These are phyloP conservation scores for Beta macrorhiza DNA, from an alignment of 179 eudicot genomes.

Conservation along the genomic window DNA sequence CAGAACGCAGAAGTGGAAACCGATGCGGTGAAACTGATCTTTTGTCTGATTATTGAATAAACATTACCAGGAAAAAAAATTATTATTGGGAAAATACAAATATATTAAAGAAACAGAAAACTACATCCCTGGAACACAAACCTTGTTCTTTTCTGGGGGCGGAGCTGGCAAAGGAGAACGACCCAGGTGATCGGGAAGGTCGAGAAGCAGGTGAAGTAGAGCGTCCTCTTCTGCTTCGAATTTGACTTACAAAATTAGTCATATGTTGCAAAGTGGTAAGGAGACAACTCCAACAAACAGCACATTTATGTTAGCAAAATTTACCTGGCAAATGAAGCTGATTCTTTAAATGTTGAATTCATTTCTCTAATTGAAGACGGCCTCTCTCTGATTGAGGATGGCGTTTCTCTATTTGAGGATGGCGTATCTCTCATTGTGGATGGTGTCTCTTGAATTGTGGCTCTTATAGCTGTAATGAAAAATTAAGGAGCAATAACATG, in stretches of 20 bases:
- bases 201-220: slow-evolving; percentile 70
- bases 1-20: slow-evolving; percentile 70
- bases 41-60: slow-evolving; percentile 39
- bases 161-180: slow-evolving; percentile 47
- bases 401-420: slow-evolving; percentile 40
- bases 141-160: slow-evolving; percentile 58
- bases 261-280: not conserved
- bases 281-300: not conserved
- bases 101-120: not conserved
- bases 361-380: slow-evolving; percentile 37
- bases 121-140: slow-evolving; percentile 22
- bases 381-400: slow-evolving; percentile 32
- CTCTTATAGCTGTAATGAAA: slow-evolving; percentile 56
- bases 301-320: not conserved
- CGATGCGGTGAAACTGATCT: slow-evolving; percentile 78
- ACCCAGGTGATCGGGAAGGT: slow-evolving; percentile 48
- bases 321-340: slow-evolving; percentile 57
- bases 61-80: not conserved
- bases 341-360: not conserved
- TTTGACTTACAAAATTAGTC: not conserved
- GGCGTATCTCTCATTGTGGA: slow-evolving; percentile 41
- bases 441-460: slow-evolving; percentile 28
- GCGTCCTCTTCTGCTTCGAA: slow-evolving; percentile 58
- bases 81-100: not conserved
- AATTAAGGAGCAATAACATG: not conserved